These are phyloP conservation scores for Candida chauliodis DNA, from an alignment of 805 yeast species.

Conservation along the genomic window DNA sequence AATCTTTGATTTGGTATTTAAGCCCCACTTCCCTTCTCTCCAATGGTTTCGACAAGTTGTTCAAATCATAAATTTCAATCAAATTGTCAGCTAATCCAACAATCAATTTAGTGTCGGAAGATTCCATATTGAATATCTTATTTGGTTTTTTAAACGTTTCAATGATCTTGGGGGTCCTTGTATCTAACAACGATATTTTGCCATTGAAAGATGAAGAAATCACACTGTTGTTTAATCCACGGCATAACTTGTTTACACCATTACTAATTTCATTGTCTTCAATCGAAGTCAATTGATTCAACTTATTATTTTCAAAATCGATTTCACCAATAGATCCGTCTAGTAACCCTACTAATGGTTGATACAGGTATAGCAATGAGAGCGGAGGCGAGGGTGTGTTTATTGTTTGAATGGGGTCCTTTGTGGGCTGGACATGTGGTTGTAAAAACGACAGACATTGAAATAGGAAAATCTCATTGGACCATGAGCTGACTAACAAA, in stretches of 20 bases:
- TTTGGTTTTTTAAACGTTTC: slow-evolving; percentile 9
- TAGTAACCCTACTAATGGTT: slow-evolving; percentile 46
- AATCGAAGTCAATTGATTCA: slow-evolving; percentile 8
- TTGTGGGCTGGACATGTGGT: slow-evolving; percentile 9
- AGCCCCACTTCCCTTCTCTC: slow-evolving; percentile 61
- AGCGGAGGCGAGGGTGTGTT: slow-evolving; percentile 10
- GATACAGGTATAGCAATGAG: slow-evolving; percentile 5
- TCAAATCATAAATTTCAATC: slow-evolving; percentile 55
- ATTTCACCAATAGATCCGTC: slow-evolving; percentile 53
- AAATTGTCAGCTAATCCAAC: slow-evolving; percentile 52
- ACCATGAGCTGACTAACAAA: slow-evolving; percentile 58
- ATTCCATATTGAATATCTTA: slow-evolving; percentile 64
- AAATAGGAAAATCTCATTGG: slow-evolving; percentile 44
- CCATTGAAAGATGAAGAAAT: slow-evolving; percentile 66
- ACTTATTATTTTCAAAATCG: slow-evolving; percentile 44
- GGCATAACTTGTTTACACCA: slow-evolving; percentile 37
- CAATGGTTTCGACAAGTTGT: slow-evolving; percentile 38
- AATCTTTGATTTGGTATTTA: slow-evolving; percentile 57
- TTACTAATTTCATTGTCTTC: slow-evolving; percentile 14
- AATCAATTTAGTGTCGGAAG: slow-evolving; percentile 40
- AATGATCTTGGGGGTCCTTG: slow-evolving; percentile 13
- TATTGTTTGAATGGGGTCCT: slow-evolving; percentile 2
- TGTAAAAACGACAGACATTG: slow-evolving; percentile 17
- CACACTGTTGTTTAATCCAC: slow-evolving; percentile 25
- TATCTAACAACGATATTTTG: slow-evolving; percentile 45